Conservation (phyloP, 78 protist genomes). For the Chrysochromulina parva region DNA sequence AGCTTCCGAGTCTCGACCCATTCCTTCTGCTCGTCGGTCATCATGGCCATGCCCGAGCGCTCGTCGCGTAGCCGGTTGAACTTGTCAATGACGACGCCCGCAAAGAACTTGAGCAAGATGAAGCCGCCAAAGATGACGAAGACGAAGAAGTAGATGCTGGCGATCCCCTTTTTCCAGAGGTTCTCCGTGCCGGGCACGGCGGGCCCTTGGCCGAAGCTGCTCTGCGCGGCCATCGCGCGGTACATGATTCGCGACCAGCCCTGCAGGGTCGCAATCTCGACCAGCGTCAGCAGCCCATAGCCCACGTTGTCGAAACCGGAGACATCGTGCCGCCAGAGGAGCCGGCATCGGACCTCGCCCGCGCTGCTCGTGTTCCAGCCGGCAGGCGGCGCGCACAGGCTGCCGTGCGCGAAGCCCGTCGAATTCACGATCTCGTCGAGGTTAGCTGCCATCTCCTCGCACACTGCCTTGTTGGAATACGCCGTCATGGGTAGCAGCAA, state of each 20-base stretch:
- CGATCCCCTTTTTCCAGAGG: too few relatives aligned
- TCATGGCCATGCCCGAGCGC: not conserved
- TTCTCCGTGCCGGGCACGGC: not conserved
- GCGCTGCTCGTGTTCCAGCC: too few relatives aligned
- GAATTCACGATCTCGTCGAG: too few relatives aligned
- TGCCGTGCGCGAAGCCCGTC: too few relatives aligned
- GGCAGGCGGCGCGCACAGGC: too few relatives aligned
- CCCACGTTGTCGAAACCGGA: constrained; percentile 25
- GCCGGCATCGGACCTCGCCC: not conserved
- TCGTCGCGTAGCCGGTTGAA: not conserved
- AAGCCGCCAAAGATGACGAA: constrained; percentile 6
- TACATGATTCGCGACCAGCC: constrained; percentile 33
- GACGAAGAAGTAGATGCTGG: constrained; percentile 13
- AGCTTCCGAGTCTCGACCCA: not conserved
- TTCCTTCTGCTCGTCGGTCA: not conserved
- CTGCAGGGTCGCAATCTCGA: constrained; percentile 29
- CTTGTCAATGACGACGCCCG: constrained; percentile 18
- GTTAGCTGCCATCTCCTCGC: too few relatives aligned
- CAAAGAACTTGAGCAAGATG: constrained; percentile 42
- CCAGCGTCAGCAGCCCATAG: constrained; percentile 17
- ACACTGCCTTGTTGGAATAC: too few relatives aligned
- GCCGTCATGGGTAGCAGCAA: too few relatives aligned
- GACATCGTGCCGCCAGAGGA: not conserved
- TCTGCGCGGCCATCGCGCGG: not conserved
- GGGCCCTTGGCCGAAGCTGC: too few relatives aligned